Evolutionary conservation across 192 early-diverging fungal genomes (phyloP).

Genomic region (Backusella australiensis): DNA sequence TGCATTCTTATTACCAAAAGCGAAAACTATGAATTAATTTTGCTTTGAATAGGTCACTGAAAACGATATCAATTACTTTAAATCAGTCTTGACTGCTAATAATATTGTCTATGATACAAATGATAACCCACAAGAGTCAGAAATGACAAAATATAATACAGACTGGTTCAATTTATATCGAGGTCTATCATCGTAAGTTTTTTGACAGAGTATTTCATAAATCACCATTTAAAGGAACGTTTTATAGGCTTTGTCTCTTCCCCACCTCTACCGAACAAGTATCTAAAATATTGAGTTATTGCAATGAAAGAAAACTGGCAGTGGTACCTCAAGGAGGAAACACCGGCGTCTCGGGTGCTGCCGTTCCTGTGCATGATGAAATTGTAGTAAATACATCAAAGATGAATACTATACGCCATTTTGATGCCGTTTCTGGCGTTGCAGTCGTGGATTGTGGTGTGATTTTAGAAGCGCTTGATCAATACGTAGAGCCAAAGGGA

Average conservation of each 20-base stretch:
- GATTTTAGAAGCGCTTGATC: constrained; percentile 86
- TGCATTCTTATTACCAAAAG: constrained; percentile 1
- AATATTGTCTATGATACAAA: constrained; percentile 38
- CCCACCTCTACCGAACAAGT: constrained; percentile 85
- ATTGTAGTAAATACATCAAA: constrained; percentile 76
- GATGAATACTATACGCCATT: constrained; percentile 73
- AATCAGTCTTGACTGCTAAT: constrained; percentile 37
- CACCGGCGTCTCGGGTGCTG: constrained; percentile 92
- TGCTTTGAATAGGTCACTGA: constrained; percentile 33
- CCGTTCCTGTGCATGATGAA: constrained; percentile 94
- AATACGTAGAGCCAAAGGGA: constrained; percentile 74
- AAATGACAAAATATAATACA: constrained; percentile 60
- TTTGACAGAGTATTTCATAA: not conserved
- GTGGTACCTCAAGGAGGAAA: constrained; percentile 98
- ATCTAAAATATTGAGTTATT: constrained; percentile 78
- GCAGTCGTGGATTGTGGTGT: constrained; percentile 86
- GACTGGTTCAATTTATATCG: constrained; percentile 95
- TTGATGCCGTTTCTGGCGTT: constrained; percentile 74
- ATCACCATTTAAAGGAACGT: not conserved
- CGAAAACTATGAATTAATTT: not conserved
- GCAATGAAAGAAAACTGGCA: constrained; percentile 79
- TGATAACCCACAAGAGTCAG: constrained; percentile 34
- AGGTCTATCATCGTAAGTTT: constrained; percentile 57
- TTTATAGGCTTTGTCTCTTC: constrained; percentile 63
- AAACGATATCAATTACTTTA: constrained; percentile 57